Evolutionary conservation across 805 yeast species (phyloP), one percentile per base, ranked within the genome.

Genomic region (Limtongozyma cylindracea): DNA sequence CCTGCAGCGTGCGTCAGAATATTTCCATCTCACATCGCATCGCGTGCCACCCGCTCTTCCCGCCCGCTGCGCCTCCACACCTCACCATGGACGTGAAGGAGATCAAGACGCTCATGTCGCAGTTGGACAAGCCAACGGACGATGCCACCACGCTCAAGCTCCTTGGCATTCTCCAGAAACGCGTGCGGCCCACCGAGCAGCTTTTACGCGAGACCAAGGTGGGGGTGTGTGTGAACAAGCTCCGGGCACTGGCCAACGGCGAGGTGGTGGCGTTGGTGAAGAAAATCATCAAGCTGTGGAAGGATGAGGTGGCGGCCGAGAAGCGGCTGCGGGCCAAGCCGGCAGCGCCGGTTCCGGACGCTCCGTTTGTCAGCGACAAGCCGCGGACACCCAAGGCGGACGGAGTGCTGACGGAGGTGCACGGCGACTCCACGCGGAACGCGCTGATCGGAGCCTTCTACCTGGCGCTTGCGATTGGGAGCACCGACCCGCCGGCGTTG

Each of bases 211-310:
- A 84, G 37, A 88, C 98, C 6, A 80, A 78, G 43, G 84, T 88
- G n/a, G 98, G 98, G 30, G 84, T 88, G 10, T 84, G 82, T 6
- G 95, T 88, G 19, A 88, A 88, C 49, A 80, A 77, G 44, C 64
- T 73, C 35, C 64, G 92, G 30, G 47, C 74, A 6, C 64, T 67
- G 21, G 37, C 46, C 15, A 76, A 73, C 42, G 29, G 58, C 12
- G 91, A 80, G 32, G 59, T 88, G 20, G 53, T 70, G 8, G 45
- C 56, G 2, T 46, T 73, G 19, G 96, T 84, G 17, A 76, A 74
- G 41, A 65, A 63, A 32, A 74, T 82, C 49, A 80, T 88, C 34
- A 61, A 65, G 32, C 53, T 57, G 17, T 88, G 98, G 98, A 78
- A 78, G 38, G 95, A 84, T 30, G 68, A 67, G 23, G 91, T 84